These are phyloP conservation scores for Tylopilus sp. DNA, from an alignment of 1,284 basidiomycete genomes.

Conservation along the genomic window DNA sequence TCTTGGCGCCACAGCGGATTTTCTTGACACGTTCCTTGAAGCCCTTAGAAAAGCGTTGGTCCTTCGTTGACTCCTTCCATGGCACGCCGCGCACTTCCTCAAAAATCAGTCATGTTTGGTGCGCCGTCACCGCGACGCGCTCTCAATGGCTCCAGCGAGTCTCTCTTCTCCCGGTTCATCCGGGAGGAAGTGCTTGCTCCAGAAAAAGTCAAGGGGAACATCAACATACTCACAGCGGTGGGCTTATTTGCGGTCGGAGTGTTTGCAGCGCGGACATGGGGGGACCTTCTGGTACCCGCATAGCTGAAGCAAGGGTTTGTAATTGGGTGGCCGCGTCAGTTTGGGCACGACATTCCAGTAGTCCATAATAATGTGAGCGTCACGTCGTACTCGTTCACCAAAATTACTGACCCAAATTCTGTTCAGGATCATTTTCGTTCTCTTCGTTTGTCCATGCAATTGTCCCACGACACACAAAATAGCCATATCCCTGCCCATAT, in stretches of 20 bases:
- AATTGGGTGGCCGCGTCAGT: neutral
- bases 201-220: conserved; percentile 68
- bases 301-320: conserved; percentile 23
- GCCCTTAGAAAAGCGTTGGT: neutral
- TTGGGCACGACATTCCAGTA: neutral
- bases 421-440: conserved; percentile 4
- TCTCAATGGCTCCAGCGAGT: conserved; percentile 55
- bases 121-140: conserved; percentile 38
- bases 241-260: conserved; percentile 66
- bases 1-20: neutral
- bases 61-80: conserved; percentile 35
- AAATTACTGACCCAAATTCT: conserved; percentile 4
- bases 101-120: conserved; percentile 50
- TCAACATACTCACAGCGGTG: conserved; percentile 61
- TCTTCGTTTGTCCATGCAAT: conserved; percentile 7
- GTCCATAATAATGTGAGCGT: conserved; percentile 12
- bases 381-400: neutral
- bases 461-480: conserved; percentile 14
- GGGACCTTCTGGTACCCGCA: conserved; percentile 68
- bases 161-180: conserved; percentile 55
- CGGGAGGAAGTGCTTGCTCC: conserved; percentile 65
- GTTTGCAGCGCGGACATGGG: conserved; percentile 62
- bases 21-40: conserved; percentile 1
- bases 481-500: conserved; percentile 20
- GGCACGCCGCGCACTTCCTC: conserved; percentile 64